Percentiles rank a stretch among this genome's conserved stretches.
phyloP scores from a whole-genome alignment of 768 basidiomycete genomes.

The Glaciozyma antarctica region DNA sequence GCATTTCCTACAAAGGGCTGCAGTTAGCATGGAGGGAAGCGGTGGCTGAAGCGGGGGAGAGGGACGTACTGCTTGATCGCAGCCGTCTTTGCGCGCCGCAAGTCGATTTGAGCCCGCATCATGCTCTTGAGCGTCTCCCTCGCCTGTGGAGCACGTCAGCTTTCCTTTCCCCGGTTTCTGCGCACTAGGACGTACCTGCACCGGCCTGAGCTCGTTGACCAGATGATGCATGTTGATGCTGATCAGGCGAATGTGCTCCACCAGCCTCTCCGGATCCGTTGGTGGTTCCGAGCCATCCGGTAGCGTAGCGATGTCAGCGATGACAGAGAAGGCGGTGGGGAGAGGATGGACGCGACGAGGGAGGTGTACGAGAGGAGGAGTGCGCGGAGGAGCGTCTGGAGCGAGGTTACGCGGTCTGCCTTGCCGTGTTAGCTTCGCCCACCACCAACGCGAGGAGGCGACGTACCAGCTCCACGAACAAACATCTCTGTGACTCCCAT shows the following conservation, averaged over 20 bases:
- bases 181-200: constrained; percentile 51
- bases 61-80: constrained; percentile 56
- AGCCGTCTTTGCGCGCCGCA: constrained; percentile 61
- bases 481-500: constrained; percentile 72
- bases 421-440: background rate
- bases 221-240: constrained; percentile 82
- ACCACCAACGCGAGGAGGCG: background rate
- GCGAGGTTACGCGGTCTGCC: constrained; percentile 65
- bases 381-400: constrained; percentile 62
- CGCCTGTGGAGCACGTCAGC: constrained; percentile 47
- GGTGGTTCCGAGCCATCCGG: constrained; percentile 43
- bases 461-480: constrained; percentile 56
- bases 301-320: constrained; percentile 34
- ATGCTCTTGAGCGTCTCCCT: constrained; percentile 68
- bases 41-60: background rate
- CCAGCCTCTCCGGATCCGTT: constrained; percentile 29
- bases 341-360: constrained; percentile 59
- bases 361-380: constrained; percentile 70
- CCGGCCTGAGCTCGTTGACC: constrained; percentile 77
- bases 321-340: constrained; percentile 44
- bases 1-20: background rate
- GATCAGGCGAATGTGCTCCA: constrained; percentile 68
- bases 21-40: background rate
- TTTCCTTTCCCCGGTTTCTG: too few species aligned
- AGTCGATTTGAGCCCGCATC: constrained; percentile 69